Conservation (phyloP, 2,329 filamentous ascomycete species). For the Endoconidiophora laricicola region DNA sequence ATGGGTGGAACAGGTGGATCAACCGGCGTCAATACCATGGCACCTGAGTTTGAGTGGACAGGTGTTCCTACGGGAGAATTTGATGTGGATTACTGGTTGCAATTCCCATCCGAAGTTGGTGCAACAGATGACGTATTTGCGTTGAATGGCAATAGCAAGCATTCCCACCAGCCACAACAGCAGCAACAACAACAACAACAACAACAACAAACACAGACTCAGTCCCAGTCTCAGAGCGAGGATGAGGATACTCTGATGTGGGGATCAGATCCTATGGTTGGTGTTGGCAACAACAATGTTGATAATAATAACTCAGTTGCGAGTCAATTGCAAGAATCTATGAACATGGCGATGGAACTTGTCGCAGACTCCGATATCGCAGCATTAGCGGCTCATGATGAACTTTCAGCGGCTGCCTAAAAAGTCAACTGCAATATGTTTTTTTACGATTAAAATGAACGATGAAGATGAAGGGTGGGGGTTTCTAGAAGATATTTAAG, state of each 20-base stretch:
- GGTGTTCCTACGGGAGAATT: constrained; percentile 34
- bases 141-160: not conserved
- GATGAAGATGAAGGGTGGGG: too few species aligned
- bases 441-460: too few species aligned
- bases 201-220: not conserved
- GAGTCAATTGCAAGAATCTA: too few species aligned
- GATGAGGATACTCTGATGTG: constrained; percentile 7
- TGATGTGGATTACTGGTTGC: constrained; percentile 42
- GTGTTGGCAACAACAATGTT: too few species aligned
- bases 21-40: constrained; percentile 19
- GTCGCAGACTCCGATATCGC: too few species aligned
- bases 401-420: too few species aligned
- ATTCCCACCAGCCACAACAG: not conserved
- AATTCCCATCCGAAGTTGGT: constrained; percentile 35
- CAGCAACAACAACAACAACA: not conserved
- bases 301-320: too few species aligned
- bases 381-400: too few species aligned
- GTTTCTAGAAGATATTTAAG: too few species aligned
- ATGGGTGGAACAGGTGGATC: constrained; percentile 17
- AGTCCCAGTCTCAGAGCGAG: not conserved
- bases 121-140: constrained; percentile 22
- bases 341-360: too few species aligned
- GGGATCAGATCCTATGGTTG: constrained; percentile 6
- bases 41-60: constrained; percentile 36
- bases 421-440: too few species aligned